These are phyloP conservation scores for Cryptosporidium bovis DNA, from an alignment of 169 alveolate species.

Conservation along the genomic window DNA sequence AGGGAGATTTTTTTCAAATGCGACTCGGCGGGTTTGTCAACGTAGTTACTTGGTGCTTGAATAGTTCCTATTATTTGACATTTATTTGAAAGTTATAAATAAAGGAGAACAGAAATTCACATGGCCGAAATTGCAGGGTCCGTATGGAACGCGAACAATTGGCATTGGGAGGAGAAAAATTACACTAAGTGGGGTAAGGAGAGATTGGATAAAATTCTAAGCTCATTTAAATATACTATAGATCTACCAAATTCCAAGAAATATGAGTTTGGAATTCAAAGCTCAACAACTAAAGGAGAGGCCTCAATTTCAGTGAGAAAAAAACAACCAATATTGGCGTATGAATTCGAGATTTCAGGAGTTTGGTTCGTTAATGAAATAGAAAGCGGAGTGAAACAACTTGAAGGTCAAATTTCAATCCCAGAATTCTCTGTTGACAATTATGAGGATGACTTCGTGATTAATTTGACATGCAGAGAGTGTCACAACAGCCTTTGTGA, in stretches of 20 bases:
- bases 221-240: slow-evolving; percentile 12
- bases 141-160: slow-evolving; percentile 80
- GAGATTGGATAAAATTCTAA: slow-evolving; percentile 68
- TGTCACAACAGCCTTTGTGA: background rate
- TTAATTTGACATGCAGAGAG: slow-evolving; percentile 7
- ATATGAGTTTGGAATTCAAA: slow-evolving; percentile 4
- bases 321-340: slow-evolving; percentile 67
- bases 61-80: no score
- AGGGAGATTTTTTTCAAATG: no score
- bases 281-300: slow-evolving; percentile 8
- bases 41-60: no score
- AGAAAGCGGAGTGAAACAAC: slow-evolving; percentile 4
- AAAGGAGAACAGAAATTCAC: background rate
- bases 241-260: background rate
- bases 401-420: slow-evolving; percentile 37
- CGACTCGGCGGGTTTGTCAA: no score
- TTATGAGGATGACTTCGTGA: slow-evolving; percentile 38
- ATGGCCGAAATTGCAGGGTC: slow-evolving; percentile 75
- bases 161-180: slow-evolving; percentile 82
- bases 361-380: slow-evolving; percentile 16
- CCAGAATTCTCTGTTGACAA: slow-evolving; percentile 68
- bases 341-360: slow-evolving; percentile 56
- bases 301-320: slow-evolving; percentile 70
- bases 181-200: slow-evolving; percentile 79
- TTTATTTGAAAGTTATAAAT: background rate